A percentile compares a stretch with the other conserved stretches of the same genome.
Conservation (phyloP, 2,329 filamentous ascomycete genomes). For the Fusarium drepaniforme region DNA sequence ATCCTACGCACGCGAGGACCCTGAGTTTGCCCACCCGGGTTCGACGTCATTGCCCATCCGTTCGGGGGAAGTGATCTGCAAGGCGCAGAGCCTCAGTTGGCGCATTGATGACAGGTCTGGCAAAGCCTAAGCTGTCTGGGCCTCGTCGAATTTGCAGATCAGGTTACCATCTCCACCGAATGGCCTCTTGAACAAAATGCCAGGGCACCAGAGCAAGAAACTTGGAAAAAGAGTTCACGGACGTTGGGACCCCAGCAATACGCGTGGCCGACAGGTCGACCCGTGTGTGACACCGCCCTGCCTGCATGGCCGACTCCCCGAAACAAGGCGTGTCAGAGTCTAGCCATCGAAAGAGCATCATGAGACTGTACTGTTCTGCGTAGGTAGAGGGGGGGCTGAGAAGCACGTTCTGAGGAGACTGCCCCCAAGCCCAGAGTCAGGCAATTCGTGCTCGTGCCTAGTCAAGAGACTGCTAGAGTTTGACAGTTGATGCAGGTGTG, state of each 20-base stretch:
- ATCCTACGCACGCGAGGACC: slow-evolving; percentile 25
- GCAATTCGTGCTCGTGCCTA: background rate
- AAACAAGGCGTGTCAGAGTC: background rate
- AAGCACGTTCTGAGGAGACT: background rate
- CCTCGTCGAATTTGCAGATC: background rate
- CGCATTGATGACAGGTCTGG: slow-evolving; percentile 7
- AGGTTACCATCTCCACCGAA: background rate
- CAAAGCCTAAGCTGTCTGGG: background rate
- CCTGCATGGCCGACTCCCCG: slow-evolving; percentile 12
- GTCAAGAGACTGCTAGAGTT: background rate
- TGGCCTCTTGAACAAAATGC: background rate
- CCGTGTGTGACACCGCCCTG: background rate
- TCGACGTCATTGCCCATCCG: slow-evolving; percentile 30
- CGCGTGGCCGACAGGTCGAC: slow-evolving; percentile 6
- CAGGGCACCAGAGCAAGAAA: slow-evolving; percentile 7
- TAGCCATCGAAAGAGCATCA: slow-evolving; percentile 10
- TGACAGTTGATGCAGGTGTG: background rate
- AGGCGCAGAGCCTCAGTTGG: slow-evolving; percentile 28
- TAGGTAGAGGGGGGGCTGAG: background rate
- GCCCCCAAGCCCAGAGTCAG: background rate
- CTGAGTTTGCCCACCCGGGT: slow-evolving; percentile 24
- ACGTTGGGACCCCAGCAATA: background rate
- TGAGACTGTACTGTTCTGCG: slow-evolving; percentile 1
- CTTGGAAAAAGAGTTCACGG: slow-evolving; percentile 14
- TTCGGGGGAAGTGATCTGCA: slow-evolving; percentile 33